A percentile compares a stretch with the other conserved stretches of the same genome.
phyloP scores from a whole-genome alignment of 1,284 basidiomycete genomes.

The Sporisorium sorghi region DNA sequence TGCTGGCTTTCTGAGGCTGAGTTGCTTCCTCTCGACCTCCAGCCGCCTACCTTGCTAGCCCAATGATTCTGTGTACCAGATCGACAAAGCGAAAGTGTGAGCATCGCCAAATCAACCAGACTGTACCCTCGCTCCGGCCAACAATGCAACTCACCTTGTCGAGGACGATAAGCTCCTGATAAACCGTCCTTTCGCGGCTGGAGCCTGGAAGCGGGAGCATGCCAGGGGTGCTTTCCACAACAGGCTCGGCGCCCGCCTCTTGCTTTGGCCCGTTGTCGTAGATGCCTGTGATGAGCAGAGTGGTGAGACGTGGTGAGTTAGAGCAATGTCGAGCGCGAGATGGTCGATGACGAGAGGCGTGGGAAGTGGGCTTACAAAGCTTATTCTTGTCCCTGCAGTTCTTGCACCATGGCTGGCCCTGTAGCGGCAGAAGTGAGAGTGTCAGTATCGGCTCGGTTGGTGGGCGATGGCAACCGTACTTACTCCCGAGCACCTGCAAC shows the following conservation, averaged over 20 bases:
- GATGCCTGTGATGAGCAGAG: slow-evolving; percentile 18
- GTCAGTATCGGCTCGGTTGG: neutral
- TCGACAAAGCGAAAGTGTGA: neutral
- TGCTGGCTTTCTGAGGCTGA: neutral
- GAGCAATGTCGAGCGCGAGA: too few species aligned
- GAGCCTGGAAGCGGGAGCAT: slow-evolving; percentile 4
- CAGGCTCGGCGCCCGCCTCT: neutral
- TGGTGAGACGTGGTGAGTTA: neutral
- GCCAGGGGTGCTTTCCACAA: neutral
- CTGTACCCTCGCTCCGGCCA: too few species aligned
- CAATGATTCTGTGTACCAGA: neutral
- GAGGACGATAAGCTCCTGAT: slow-evolving; percentile 13
- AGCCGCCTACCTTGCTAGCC: neutral
- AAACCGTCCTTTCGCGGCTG: neutral
- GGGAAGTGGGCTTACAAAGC: slow-evolving; percentile 20
- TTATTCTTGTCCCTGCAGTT: slow-evolving; percentile 30
- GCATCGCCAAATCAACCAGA: neutral
- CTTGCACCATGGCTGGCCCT: slow-evolving; percentile 40
- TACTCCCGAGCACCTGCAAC: slow-evolving; percentile 35
- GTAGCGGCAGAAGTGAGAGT: neutral
- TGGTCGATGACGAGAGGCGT: neutral
- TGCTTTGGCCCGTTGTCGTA: slow-evolving; percentile 18
- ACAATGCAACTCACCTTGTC: slow-evolving; percentile 10
- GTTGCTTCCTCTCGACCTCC: neutral
- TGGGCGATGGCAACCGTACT: neutral